Conservation (phyloP, 2,329 filamentous ascomycete species). For the Fusarium kyushuense region DNA sequence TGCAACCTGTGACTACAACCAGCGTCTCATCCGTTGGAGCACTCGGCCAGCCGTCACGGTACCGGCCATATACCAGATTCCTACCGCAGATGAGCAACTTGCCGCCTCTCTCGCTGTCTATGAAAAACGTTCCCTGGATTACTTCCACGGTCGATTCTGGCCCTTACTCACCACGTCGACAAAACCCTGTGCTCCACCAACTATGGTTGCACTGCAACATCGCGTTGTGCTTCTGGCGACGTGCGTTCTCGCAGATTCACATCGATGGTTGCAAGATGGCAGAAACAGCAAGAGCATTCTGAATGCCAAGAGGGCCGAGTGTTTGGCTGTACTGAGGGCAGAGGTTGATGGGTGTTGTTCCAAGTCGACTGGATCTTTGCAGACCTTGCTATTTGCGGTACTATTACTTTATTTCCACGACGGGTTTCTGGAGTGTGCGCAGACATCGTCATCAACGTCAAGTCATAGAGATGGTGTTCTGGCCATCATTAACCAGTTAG, state of each 20-base stretch:
- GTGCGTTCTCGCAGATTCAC: constrained; percentile 51
- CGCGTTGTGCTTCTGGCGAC: constrained; percentile 51
- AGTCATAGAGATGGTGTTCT: constrained; percentile 54
- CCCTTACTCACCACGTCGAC: constrained; percentile 48
- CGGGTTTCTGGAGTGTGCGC: constrained; percentile 53
- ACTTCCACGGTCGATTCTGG: constrained; percentile 53
- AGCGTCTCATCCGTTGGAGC: constrained; percentile 57
- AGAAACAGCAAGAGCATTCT: constrained; percentile 45
- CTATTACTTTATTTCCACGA: constrained; percentile 58
- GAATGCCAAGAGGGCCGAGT: constrained; percentile 48
- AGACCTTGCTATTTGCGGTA: constrained; percentile 54
- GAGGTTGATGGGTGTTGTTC: constrained; percentile 51
- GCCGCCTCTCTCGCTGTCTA: constrained; percentile 46
- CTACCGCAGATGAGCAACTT: constrained; percentile 45
- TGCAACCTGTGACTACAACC: constrained; percentile 49
- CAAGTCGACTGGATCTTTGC: constrained; percentile 50
- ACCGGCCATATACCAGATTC: constrained; percentile 48
- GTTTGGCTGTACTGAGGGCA: constrained; percentile 50
- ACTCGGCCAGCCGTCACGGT: constrained; percentile 51
- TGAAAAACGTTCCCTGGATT: constrained; percentile 51
- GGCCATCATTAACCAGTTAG: constrained; percentile 52
- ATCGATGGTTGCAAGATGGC: constrained; percentile 50
- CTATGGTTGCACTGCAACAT: constrained; percentile 49
- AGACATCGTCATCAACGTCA: constrained; percentile 50
- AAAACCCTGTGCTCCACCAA: constrained; percentile 50